Evolutionary conservation across 73 alveolate genomes (phyloP).

Genomic region (Urostyla sp.): DNA sequence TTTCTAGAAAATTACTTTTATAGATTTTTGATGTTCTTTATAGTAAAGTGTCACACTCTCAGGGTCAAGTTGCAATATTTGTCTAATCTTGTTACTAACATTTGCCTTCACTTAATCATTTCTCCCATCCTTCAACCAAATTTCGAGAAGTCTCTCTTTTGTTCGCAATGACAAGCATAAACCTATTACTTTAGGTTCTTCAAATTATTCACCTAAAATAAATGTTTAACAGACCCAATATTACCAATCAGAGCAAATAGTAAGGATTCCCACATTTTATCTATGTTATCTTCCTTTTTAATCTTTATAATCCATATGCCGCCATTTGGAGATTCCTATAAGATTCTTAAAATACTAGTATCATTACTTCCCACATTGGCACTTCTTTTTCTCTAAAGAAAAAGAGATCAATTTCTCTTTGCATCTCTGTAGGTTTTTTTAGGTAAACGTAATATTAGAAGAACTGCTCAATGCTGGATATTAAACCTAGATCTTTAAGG

Average conservation of each 20-base stretch:
- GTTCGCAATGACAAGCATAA: constrained; percentile 60
- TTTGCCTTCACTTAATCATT: constrained; percentile 54
- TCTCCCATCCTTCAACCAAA: constrained; percentile 61
- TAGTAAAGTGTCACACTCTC: constrained; percentile 61
- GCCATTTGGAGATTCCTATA: constrained; percentile 60
- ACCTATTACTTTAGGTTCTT: constrained; percentile 61
- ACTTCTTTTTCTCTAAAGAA: constrained; percentile 66
- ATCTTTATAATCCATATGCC: constrained; percentile 69
- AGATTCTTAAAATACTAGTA: neutral
- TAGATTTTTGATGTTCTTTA: constrained; percentile 60
- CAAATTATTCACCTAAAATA: constrained; percentile 62
- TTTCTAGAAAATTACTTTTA: constrained; percentile 19
- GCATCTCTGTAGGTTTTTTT: constrained; percentile 66
- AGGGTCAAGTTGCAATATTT: constrained; percentile 57
- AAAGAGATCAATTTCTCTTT: constrained; percentile 67
- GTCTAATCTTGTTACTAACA: constrained; percentile 57
- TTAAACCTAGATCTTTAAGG: constrained; percentile 57
- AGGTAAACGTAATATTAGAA: constrained; percentile 53
- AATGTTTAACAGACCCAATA: too few species aligned
- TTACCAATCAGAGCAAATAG: constrained; percentile 62
- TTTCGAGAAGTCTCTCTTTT: constrained; percentile 61
- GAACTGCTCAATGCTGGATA: constrained; percentile 53
- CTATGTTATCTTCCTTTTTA: constrained; percentile 58
- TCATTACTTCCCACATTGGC: constrained; percentile 72
- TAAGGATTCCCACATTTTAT: constrained; percentile 62